Percentiles rank a stretch among this genome's conserved stretches.
These are phyloP conservation scores for Globisporangium cederbergense DNA, from an alignment of 352 stramenopile genomes.

Conservation along the genomic window DNA sequence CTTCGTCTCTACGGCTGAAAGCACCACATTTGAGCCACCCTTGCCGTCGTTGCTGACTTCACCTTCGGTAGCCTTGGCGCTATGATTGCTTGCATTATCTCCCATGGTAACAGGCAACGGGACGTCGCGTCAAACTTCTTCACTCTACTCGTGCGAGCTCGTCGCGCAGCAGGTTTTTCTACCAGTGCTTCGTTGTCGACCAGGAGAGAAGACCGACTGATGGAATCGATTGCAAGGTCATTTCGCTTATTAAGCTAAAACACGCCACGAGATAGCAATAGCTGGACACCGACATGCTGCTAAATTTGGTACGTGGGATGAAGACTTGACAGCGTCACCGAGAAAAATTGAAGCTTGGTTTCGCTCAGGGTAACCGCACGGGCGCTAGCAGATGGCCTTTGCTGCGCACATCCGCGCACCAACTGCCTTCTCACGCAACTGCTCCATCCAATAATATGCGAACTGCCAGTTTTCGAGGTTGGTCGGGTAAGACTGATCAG, in stretches of 20 bases:
- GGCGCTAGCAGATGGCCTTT: too few relatives aligned
- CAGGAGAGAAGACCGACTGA: not conserved
- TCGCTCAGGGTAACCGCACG: not conserved
- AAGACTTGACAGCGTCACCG: not conserved
- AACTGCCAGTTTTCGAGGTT: not conserved
- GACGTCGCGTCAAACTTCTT: not conserved
- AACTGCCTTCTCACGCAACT: slow-evolving; percentile 1
- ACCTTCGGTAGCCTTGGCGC: not conserved
- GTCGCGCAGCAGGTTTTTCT: not conserved
- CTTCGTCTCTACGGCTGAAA: slow-evolving; percentile 18
- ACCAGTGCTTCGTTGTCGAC: not conserved
- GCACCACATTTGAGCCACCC: not conserved
- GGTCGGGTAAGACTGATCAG: not conserved
- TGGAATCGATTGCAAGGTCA: too few relatives aligned
- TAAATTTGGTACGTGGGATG: not conserved
- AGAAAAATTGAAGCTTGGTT: not conserved
- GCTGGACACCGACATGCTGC: not conserved
- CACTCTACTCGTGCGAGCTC: not conserved
- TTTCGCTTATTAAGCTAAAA: too few relatives aligned
- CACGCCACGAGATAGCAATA: not conserved
- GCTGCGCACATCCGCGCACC: too few relatives aligned
- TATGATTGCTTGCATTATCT: not conserved
- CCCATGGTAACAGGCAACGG: not conserved
- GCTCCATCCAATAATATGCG: slow-evolving; percentile 6
- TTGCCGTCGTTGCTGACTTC: not conserved